Evolutionary conservation across 169 alveolate species (phyloP), one percentile per base, ranked within the genome.

Genomic region (Cryptosporidium ubiquitum): DNA sequence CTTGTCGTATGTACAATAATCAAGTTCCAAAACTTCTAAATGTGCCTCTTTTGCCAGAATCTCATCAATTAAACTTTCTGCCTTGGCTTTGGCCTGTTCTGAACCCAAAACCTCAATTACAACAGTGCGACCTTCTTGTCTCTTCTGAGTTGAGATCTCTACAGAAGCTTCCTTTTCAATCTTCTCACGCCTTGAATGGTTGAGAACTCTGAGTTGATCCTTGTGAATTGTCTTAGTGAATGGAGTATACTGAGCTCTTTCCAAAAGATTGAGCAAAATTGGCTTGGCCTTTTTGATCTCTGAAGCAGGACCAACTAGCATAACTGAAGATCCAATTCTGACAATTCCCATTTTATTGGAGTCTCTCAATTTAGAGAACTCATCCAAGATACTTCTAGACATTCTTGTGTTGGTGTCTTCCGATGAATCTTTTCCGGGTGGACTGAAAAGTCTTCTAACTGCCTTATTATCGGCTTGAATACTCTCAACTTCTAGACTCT

Each of bases 281-380:
- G 89, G 89, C 37, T 79, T 79, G 3, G 89, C 61, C 44, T 20
- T 26, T 29, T 79, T 79, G 12, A 79, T 64, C 31, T 79, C 89
- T 7, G 73, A 26, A 9, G 79, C 68, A 0, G 89, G 89, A 0
- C 89, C 89, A 29, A 79, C 89, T 55, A 79, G 55, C 12, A 79
- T 68, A n/a, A 79, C 89, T 12, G 89, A 79, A 40, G 89, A 79
- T 23, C 89, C 89, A 40, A 79, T 79, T 40, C 89, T 58, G 16
- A 79, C 58, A 79, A 79, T 66, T 29, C 89, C 89, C 89, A 79
- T 79, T 16, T 40, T 79, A 35, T 79, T 79, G 10, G 89, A 79
- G 37, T 79, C 89, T 26, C 89, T 79, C 26, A 79, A 29, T 29
- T 42, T 58, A 14, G 89, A 79, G 44, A 79, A 79, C 52, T 58